Evolutionary conservation across 2,329 filamentous ascomycete genomes (phyloP), one percentile per base, ranked within the genome.

Genomic region (Rhytidhysteron rufulum): DNA sequence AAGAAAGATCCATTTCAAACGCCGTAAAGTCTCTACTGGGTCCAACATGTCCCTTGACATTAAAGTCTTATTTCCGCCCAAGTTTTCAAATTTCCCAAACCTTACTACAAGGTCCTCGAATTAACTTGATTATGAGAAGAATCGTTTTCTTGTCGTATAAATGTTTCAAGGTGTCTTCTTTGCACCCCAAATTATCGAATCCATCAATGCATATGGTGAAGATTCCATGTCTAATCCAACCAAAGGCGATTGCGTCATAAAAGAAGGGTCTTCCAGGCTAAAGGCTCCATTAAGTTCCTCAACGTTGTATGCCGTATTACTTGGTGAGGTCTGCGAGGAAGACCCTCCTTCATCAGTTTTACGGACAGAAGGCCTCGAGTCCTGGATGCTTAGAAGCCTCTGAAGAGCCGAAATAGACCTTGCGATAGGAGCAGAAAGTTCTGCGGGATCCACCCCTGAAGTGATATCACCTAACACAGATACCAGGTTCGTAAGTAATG

Each of bases 161-260:
- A 13, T 8, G 17, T 15, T 18, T 37, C 35, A 37, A 40, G 48
- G 52, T 9, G 56, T 53, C 42, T 58, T 65, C 40, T 59, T 56
- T n/a, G 50, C 47, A 15, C 67, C 67, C 67, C 67, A 69, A 9
- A 74, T 60, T 35, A 74, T 74, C 4, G 63, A 68, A 45, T 74
- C 71, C 59, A 73, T 65, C 4, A 73, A 62, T 15, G 69, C 68
- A 51, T 74, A 73, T 6, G 71, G 71, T 18, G 63, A 68, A 7
- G 65, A 60, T 31, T 73, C 70, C 22, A 70, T 50, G 40, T 68
- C 64, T 42, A 63, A 33, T 9, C 53, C 61, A 35, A 66, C 37
- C 9, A 66, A 39, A n/a, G 66, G 65, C 13, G 56, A 60, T 34
- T 65, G 58, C 11, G 50, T 55, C 33, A 65, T 47, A 19, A 54